Percentiles rank a stretch among this genome's conserved stretches.
phyloP scores from a whole-genome alignment of 2,329 filamentous ascomycete genomes.

The Colletotrichum sp. region DNA sequence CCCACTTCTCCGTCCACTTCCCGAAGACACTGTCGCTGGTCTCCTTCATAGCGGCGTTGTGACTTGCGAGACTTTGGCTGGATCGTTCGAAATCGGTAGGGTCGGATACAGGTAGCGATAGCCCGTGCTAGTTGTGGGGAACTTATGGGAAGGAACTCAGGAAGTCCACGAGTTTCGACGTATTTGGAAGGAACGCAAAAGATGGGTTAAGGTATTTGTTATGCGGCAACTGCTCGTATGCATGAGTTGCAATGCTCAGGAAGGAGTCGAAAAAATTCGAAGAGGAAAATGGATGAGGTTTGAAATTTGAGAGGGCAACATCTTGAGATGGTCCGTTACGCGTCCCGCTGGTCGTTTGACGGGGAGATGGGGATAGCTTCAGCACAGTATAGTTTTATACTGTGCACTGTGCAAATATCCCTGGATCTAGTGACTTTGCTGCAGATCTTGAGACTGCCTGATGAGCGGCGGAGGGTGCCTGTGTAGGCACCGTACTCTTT shows the following conservation, averaged over 20 bases:
- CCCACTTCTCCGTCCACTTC: neutral
- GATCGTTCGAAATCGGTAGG: neutral
- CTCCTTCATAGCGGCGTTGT: neutral
- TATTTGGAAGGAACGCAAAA: neutral
- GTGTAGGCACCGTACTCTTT: neutral
- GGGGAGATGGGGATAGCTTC: neutral
- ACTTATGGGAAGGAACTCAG: neutral
- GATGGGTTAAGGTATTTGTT: neutral
- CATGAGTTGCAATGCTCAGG: neutral
- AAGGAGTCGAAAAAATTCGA: neutral
- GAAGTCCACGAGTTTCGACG: neutral
- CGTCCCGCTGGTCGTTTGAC: neutral
- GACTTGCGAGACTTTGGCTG: neutral
- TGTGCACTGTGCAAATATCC: neutral
- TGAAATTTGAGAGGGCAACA: neutral
- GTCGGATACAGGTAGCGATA: neutral
- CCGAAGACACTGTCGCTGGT: neutral
- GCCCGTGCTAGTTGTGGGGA: neutral
- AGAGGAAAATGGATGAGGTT: neutral
- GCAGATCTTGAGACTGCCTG: neutral
- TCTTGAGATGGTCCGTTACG: neutral
- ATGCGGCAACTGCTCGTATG: neutral
- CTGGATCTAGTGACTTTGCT: neutral
- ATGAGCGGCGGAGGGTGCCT: neutral
- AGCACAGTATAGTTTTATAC: neutral